These are phyloP conservation scores for Globisporangium cylindrosporum DNA, from an alignment of 352 stramenopile genomes.

Conservation along the genomic window DNA sequence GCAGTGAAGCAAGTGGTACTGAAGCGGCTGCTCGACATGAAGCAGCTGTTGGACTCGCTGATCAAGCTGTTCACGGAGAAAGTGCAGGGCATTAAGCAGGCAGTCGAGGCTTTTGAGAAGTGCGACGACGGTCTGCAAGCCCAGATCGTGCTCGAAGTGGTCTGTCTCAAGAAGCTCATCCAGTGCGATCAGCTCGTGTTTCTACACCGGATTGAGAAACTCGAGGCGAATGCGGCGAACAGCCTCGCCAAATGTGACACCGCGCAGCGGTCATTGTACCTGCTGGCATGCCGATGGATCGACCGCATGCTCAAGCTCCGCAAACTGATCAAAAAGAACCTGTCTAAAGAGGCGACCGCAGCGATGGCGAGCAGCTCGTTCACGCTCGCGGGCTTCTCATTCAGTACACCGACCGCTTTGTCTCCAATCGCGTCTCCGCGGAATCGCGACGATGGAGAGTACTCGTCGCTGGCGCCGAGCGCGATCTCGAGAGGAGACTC, in stretches of 20 bases:
- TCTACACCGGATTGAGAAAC: constrained; percentile 35
- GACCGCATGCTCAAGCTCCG: constrained; percentile 70
- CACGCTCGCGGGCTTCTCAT: constrained; percentile 45
- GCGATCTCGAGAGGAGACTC: constrained; percentile 34
- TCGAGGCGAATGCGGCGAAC: constrained; percentile 29
- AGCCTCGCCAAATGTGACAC: constrained; percentile 46
- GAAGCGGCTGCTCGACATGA: constrained; percentile 30
- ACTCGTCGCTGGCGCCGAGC: constrained; percentile 33
- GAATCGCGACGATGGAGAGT: constrained; percentile 19
- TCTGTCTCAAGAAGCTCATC: constrained; percentile 50
- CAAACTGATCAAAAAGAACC: constrained; percentile 59
- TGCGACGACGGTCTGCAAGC: constrained; percentile 47
- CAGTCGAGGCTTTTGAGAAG: constrained; percentile 60
- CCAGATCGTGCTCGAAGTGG: constrained; percentile 66
- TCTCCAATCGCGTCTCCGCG: constrained; percentile 51
- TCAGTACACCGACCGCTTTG: constrained; percentile 43
- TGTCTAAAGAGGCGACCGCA: constrained; percentile 34
- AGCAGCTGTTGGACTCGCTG: constrained; percentile 37
- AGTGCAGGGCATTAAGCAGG: constrained; percentile 52
- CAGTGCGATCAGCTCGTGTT: constrained; percentile 40
- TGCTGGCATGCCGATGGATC: constrained; percentile 72
- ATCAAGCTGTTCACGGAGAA: constrained; percentile 60
- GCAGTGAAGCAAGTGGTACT: constrained; percentile 32
- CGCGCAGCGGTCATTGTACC: constrained; percentile 56
- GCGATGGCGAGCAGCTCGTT: constrained; percentile 38